These are phyloP conservation scores for Talaromyces sp. DNA, from an alignment of 2,329 filamentous ascomycete species.

Conservation along the genomic window DNA sequence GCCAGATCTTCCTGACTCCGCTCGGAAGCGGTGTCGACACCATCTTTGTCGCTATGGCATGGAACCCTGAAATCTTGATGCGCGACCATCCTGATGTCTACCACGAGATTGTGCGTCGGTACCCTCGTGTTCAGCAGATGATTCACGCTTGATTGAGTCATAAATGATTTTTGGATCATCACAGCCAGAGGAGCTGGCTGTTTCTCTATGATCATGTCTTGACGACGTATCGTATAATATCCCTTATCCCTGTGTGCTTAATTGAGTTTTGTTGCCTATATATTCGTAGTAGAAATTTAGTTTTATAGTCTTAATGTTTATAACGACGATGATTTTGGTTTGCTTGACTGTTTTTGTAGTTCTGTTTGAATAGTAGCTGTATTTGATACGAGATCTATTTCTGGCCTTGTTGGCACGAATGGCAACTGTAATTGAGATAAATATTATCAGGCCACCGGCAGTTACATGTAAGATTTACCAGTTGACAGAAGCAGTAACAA, in stretches of 20 bases:
- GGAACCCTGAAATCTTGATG: constrained; percentile 64
- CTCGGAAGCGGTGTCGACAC: constrained; percentile 85
- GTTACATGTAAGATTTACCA: too few relatives aligned
- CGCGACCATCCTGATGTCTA: constrained; percentile 78
- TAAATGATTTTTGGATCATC: neutral
- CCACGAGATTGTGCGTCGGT: constrained; percentile 69
- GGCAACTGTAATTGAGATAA: too few relatives aligned
- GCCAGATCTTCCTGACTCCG: constrained; percentile 83
- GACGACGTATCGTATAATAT: neutral
- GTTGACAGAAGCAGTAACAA: too few relatives aligned
- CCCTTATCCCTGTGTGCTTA: neutral
- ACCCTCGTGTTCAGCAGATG: constrained; percentile 74
- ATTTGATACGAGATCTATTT: too few relatives aligned
- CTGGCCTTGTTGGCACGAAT: too few relatives aligned
- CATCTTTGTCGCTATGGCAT: constrained; percentile 74
- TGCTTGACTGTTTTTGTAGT: neutral
- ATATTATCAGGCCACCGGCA: too few relatives aligned
- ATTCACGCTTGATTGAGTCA: constrained; percentile 54
- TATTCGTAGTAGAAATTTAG: neutral
- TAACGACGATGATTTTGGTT: neutral
- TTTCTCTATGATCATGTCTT: neutral
- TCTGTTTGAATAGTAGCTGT: neutral
- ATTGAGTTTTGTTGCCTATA: neutral
- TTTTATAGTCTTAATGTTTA: neutral
- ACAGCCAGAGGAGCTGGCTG: neutral